A percentile compares a stretch with the other conserved stretches of the same genome.
These are phyloP conservation scores for Amanita inopinata DNA, from an alignment of 768 basidiomycete genomes.

Conservation along the genomic window DNA sequence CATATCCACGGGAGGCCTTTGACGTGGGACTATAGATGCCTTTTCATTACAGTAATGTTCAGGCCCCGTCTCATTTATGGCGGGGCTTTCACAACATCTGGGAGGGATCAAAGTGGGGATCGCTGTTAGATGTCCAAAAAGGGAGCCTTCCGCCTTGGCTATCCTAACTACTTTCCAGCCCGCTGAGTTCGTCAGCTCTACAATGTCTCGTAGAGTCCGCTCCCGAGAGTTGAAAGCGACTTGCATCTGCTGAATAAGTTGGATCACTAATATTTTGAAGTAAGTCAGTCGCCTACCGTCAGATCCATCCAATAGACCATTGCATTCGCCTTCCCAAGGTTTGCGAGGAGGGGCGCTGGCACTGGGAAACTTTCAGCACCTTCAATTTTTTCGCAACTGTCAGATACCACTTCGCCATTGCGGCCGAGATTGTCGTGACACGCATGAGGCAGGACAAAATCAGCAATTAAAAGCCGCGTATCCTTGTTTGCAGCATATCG, in stretches of 20 bases:
- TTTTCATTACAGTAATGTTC: constrained; percentile 15
- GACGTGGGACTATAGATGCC: not conserved
- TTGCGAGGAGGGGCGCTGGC: constrained; percentile 56
- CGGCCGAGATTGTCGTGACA: constrained; percentile 42
- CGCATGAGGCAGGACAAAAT: constrained; percentile 61
- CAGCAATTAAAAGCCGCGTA: constrained; percentile 61
- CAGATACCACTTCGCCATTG: not conserved
- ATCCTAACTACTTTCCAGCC: constrained; percentile 57
- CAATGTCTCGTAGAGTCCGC: constrained; percentile 56
- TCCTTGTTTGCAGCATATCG: constrained; percentile 37
- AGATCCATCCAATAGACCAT: constrained; percentile 67
- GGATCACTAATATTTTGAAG: not conserved
- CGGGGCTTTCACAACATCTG: constrained; percentile 14
- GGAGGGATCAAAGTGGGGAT: constrained; percentile 46
- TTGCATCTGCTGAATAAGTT: constrained; percentile 45
- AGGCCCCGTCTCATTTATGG: constrained; percentile 17
- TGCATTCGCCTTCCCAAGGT: constrained; percentile 63
- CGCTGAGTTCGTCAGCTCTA: constrained; percentile 40
- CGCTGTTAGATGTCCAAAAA: constrained; percentile 66
- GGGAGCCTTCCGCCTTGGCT: constrained; percentile 46
- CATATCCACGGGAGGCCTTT: constrained; percentile 6
- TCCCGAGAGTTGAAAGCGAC: constrained; percentile 60
- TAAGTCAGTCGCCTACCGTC: constrained; percentile 30
- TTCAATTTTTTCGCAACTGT: constrained; percentile 21
- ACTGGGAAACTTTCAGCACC: constrained; percentile 46